Base-by-base conservation (phyloP, 768 basidiomycete genomes). In the Sarcodon sp. region DNA sequence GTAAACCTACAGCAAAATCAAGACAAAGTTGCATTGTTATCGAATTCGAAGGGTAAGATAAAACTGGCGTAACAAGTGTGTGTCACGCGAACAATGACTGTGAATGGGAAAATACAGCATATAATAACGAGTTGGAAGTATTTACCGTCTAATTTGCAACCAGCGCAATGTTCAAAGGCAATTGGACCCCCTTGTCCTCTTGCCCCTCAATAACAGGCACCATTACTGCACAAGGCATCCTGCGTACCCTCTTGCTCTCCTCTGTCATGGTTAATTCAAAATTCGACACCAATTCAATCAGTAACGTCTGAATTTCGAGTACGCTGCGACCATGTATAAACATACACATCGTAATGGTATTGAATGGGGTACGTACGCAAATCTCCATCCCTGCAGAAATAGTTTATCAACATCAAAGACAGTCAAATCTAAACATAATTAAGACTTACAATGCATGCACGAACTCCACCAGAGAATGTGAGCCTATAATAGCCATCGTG, bases 121-220 rank as follows among this genome's bases (percentile, higher is more conserved):
- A n/a, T n/a, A n/a, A n/a, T n/a, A 27, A 27, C 21, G 21, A 27
- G 21, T 27, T 27, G 21, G 4, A 27, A 4, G n/a, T n/a, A n/a
- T 27, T 27, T 27, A 27, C 21, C 21, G 21, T 27, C 21, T 27
- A 27, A 27, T 27, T 27, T 4, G 21, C 21, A 27, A 53, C 57
- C 12, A 60, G 48, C 12, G 55, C 50, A 13, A 60, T 47, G 7
- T 47, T 49, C 51, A 69, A 56, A 4, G 64, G 66, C n/a, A 69
- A 27, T 45, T 63, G 66, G 33, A 56, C 56, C 21, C 62, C 65
- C 15, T 50, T 55, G 11, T 59, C 57, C 8, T 51, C 33, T 47
- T 67, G 63, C 31, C 62, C 66, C 7, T 62, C 57, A 12, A 67
- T 51, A 6, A 57, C 65, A n/a, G 68, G 68, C 31, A 54, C 45